Evolutionary conservation across 1,284 basidiomycete genomes (phyloP), one percentile per base, ranked within the genome.

Genomic region (Cryptococcus wingfieldii): DNA sequence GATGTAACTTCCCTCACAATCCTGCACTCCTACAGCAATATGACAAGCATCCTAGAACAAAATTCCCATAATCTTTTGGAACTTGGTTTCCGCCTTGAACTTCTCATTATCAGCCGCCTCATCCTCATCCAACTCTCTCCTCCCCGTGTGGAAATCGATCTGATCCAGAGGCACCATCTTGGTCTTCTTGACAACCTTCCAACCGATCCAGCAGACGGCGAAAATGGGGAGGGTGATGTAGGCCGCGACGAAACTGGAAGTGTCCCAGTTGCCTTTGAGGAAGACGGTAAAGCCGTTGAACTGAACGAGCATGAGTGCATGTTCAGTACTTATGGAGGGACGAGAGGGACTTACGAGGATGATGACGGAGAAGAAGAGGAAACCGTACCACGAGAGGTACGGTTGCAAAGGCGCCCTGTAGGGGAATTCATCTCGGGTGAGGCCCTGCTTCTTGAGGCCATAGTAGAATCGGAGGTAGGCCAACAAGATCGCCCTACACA

Each of bases 391-490:
- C n/a, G 70, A 69, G 19, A 74, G 58, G 57, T 68, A 78, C 0
- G 77, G 82, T 75, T 83, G 79, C 72, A 83, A 68, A 76, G 82
- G 53, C 74, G 83, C 83, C 71, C 54, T 81, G 83, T 79, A 89
- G 42, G 70, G 80, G 72, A 76, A 83, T 65, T 67, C 69, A 51
- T 70, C 79, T 62, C 87, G 81, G 63, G 81, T 78, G 60, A 84
- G 74, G 25, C 82, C 83, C 65, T 87, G 86, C 38, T 64, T 74
- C 67, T 79, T 81, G 68, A 83, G 72, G 25, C 84, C 86, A 61
- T 82, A 80, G 75, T 84, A 83, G 82, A 89, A 91, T 73, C 81
- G 83, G 53, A 88, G 70, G 75, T 88, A 90, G 3, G 86, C 85
- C 42, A 86, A 55, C 66, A 86, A 84, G 74, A 90, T 89, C 51